Percentiles rank a stretch among this genome's conserved stretches.
These are phyloP conservation scores for Suillus decipiens DNA, from an alignment of 768 basidiomycete genomes.

Conservation along the genomic window DNA sequence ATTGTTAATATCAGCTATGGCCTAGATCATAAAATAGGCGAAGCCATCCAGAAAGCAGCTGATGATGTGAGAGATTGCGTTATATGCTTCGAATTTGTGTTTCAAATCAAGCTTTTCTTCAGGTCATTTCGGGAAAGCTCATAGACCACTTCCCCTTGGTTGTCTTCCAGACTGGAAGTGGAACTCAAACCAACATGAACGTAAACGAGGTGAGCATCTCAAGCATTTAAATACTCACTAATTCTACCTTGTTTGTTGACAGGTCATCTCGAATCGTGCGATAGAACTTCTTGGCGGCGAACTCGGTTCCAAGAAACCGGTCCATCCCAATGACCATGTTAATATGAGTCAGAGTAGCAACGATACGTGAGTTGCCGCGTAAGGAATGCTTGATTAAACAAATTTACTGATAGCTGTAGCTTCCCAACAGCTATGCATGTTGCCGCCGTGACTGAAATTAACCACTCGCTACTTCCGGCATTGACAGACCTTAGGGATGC, in stretches of 20 bases:
- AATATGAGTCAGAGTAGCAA: conserved; percentile 99
- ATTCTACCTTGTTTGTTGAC: not conserved
- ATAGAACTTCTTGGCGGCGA: conserved; percentile 96
- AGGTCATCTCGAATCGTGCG: conserved; percentile 98
- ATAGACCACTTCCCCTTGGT: conserved; percentile 96
- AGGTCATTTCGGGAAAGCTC: conserved; percentile 97
- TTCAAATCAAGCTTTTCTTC: conserved; percentile 10
- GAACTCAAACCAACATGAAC: conserved; percentile 99
- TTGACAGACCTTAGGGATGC: conserved; percentile 82
- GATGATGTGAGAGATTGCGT: conserved; percentile 69
- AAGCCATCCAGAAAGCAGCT: conserved; percentile 89
- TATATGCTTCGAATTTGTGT: not conserved
- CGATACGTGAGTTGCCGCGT: conserved; percentile 72
- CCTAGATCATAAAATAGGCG: conserved; percentile 81
- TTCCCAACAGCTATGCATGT: conserved; percentile 99
- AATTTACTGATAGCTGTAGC: conserved; percentile 39
- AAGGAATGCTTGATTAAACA: not conserved
- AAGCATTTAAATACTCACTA: not conserved
- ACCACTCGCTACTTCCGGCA: conserved; percentile 78
- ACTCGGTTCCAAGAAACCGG: conserved; percentile 94
- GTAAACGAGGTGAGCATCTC: conserved; percentile 76
- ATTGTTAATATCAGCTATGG: conserved; percentile 90
- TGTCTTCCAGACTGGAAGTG: conserved; percentile 99
- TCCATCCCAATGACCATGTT: conserved; percentile 99
- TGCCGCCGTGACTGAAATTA: conserved; percentile 89